Percentiles rank a stretch among this genome's conserved stretches.
These are phyloP conservation scores for Cryptococcus jaspeensis DNA, from an alignment of 1,284 basidiomycete species.

Conservation along the genomic window DNA sequence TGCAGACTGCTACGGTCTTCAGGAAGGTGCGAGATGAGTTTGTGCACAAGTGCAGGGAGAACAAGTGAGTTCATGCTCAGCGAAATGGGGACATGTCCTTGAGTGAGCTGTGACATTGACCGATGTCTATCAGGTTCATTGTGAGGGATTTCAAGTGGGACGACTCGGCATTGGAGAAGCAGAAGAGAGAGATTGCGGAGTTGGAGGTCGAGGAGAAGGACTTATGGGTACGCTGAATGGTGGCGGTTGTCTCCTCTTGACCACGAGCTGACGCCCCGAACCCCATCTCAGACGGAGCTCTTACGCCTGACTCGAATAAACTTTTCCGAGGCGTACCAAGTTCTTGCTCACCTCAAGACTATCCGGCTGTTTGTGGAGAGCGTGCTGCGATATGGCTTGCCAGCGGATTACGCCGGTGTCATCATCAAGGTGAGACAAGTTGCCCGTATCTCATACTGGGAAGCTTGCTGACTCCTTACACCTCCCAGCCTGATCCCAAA, in stretches of 20 bases:
- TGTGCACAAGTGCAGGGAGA: conserved; percentile 88
- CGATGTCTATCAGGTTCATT: conserved; percentile 64
- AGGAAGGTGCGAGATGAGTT: conserved; percentile 89
- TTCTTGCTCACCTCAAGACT: conserved; percentile 90
- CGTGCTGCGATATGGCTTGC: conserved; percentile 91
- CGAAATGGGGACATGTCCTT: not conserved
- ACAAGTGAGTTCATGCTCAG: conserved; percentile 63
- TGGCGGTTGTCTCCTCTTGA: not conserved
- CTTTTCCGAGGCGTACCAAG: conserved; percentile 95
- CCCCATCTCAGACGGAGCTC: conserved; percentile 72
- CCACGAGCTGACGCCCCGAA: not conserved
- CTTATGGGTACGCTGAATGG: conserved; percentile 74
- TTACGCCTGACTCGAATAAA: conserved; percentile 90
- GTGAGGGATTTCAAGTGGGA: conserved; percentile 94
- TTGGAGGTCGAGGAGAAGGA: conserved; percentile 91
- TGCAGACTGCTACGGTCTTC: conserved; percentile 89
- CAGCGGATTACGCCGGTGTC: conserved; percentile 83
- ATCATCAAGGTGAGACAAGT: conserved; percentile 66
- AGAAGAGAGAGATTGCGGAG: conserved; percentile 74
- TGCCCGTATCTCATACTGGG: not conserved
- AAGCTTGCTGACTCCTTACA: not conserved
- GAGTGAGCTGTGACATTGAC: not conserved
- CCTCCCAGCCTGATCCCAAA: conserved; percentile 80
- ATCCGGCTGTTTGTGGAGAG: conserved; percentile 91
- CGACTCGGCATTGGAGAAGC: conserved; percentile 77